Evolutionary conservation across 345 rosid genomes (phyloP).

Genomic region (Brassica carinata): DNA sequence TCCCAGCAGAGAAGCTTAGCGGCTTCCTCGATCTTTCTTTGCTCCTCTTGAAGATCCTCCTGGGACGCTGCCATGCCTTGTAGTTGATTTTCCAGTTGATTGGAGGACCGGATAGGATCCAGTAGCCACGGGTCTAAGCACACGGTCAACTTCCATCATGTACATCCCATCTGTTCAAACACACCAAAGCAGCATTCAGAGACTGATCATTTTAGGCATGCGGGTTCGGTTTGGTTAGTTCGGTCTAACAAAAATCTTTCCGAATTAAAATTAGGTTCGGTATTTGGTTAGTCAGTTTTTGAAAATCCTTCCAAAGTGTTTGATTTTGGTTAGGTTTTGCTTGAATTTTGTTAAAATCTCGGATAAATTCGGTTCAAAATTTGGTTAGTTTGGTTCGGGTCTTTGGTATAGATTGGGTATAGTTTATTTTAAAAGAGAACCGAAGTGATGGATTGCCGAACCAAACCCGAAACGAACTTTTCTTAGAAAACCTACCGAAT

Average conservation of each 20-base stretch:
- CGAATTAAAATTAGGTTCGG: too few species aligned
- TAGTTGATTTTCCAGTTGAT: conserved; percentile 88
- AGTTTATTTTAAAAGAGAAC: too few species aligned
- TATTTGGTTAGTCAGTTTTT: too few species aligned
- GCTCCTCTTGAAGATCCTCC: conserved; percentile 91
- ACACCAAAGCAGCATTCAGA: conserved; percentile 10
- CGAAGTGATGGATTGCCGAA: too few species aligned
- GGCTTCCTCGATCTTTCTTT: conserved; percentile 76
- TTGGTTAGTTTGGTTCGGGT: too few species aligned
- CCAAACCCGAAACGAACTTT: too few species aligned
- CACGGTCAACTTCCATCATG: conserved; percentile 96
- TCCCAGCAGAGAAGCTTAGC: conserved; percentile 98
- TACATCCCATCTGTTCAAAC: conserved; percentile 74
- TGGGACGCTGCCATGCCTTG: conserved; percentile 94
- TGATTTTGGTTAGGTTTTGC: too few species aligned
- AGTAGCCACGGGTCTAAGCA: conserved; percentile 95
- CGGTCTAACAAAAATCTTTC: background rate
- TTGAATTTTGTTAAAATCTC: background rate
- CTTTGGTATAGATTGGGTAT: too few species aligned
- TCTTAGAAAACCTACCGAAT: too few species aligned
- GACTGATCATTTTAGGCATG: background rate
- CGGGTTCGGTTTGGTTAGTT: background rate
- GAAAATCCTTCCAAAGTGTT: background rate
- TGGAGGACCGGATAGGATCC: conserved; percentile 98
- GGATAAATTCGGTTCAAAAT: background rate